These are phyloP conservation scores for Coemansia sp. DNA, from an alignment of 371 early-diverging fungal species.

Conservation along the genomic window DNA sequence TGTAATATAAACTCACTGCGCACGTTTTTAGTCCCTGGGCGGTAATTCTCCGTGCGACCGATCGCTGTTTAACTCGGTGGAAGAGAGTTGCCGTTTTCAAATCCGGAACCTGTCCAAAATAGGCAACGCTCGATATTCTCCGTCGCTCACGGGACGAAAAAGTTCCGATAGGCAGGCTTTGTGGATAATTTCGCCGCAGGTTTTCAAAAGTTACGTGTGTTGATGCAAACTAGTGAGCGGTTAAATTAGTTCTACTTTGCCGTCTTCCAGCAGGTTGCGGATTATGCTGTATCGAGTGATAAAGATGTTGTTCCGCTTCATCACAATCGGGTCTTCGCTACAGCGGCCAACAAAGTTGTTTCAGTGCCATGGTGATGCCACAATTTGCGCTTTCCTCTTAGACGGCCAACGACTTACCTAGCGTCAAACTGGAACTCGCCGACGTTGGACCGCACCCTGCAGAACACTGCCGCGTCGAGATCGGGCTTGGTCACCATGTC, in stretches of 20 bases:
- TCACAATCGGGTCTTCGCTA: conserved; percentile 50
- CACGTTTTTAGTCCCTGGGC: too few species aligned
- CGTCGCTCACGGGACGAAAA: too few species aligned
- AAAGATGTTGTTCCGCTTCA: conserved; percentile 23
- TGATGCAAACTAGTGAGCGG: neutral
- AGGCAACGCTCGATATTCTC: too few species aligned
- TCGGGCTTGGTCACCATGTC: conserved; percentile 64
- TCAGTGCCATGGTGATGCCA: neutral
- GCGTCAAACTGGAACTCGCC: conserved; percentile 62
- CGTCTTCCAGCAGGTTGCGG: conserved; percentile 52
- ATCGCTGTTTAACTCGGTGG: too few species aligned
- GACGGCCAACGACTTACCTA: conserved; percentile 36
- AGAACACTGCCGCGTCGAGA: conserved; percentile 73
- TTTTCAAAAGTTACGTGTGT: neutral
- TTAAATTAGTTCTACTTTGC: conserved; percentile 55
- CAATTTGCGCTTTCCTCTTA: neutral
- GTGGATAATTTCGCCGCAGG: too few species aligned
- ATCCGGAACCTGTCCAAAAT: too few species aligned
- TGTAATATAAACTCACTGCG: too few species aligned
- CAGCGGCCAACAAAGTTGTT: neutral
- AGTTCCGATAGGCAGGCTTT: too few species aligned
- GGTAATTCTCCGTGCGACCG: too few species aligned
- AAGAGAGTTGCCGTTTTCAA: too few species aligned
- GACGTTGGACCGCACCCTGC: conserved; percentile 58
- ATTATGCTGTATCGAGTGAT: conserved; percentile 54